Evolutionary conservation across 495 filamentous ascomycete genomes (phyloP).

Genomic region (Umbilicaria muhlenbergii): DNA sequence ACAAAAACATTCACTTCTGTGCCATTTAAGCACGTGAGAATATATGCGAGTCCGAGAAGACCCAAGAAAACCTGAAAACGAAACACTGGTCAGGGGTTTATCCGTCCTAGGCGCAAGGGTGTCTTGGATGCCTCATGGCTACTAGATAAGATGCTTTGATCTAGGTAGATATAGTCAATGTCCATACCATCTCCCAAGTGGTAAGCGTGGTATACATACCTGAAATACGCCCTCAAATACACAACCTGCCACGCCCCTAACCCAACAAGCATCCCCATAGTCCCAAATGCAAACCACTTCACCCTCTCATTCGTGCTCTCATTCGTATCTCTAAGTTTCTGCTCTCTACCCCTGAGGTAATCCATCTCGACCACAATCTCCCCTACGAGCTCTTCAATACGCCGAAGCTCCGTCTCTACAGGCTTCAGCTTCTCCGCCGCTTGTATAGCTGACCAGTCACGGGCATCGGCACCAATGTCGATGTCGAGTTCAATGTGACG

Average conservation of each 20-base stretch:
- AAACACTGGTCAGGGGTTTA: no score
- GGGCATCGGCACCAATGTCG: constrained; percentile 95
- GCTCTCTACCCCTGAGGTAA: constrained; percentile 78
- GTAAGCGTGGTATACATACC: constrained; percentile 32
- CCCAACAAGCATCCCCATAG: constrained; percentile 82
- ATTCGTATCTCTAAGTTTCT: constrained; percentile 94
- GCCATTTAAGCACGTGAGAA: no score
- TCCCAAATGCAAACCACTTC: constrained; percentile 94
- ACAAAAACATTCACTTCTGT: no score
- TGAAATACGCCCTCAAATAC: constrained; percentile 94
- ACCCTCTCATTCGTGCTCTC: constrained; percentile 98
- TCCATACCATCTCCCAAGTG: neutral
- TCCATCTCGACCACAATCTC: constrained; percentile 83
- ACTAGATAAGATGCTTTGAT: constrained; percentile 77
- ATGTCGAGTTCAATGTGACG: constrained; percentile 90
- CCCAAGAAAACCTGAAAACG: no score
- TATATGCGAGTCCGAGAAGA: no score
- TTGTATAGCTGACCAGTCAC: constrained; percentile 96
- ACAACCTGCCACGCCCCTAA: constrained; percentile 95
- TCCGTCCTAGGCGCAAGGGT: no score
- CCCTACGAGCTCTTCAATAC: constrained; percentile 73
- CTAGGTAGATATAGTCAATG: constrained; percentile 15
- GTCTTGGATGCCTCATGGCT: no score
- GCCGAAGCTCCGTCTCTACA: constrained; percentile 84
- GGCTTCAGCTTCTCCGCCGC: constrained; percentile 96